Conservation (phyloP, 2,329 filamentous ascomycete genomes). For the Alternaria triticimaculans region DNA sequence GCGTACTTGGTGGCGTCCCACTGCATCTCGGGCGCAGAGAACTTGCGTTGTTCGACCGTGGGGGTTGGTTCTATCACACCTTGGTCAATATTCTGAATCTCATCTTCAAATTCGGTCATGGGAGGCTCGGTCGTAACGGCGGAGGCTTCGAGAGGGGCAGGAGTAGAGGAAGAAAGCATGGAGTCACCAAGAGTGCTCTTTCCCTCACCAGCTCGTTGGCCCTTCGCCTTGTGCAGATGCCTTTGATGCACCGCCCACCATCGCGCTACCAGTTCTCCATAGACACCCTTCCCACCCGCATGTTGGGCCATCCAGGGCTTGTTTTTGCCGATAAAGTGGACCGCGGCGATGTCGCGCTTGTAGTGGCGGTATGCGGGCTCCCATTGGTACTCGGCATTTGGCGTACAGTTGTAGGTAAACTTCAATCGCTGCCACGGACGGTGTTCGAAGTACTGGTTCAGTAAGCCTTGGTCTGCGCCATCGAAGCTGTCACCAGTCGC, state of each 20-base stretch:
- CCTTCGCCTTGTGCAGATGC: conserved; percentile 64
- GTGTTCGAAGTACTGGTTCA: conserved; percentile 92
- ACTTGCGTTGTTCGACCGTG: conserved; percentile 57
- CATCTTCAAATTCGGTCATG: conserved; percentile 52
- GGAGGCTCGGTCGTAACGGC: conserved; percentile 50
- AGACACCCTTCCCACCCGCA: conserved; percentile 66
- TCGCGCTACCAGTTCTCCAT: conserved; percentile 80
- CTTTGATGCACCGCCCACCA: conserved; percentile 97
- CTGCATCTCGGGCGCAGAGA: conserved; percentile 64
- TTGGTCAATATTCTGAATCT: conserved; percentile 53
- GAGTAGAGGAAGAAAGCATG: conserved; percentile 16
- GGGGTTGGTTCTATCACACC: conserved; percentile 53
- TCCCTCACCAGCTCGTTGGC: conserved; percentile 10
- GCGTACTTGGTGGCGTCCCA: conserved; percentile 69
- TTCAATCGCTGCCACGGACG: conserved; percentile 81
- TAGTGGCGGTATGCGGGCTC: conserved; percentile 93
- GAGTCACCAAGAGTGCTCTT: conserved; percentile 14
- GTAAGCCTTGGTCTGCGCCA: conserved; percentile 90
- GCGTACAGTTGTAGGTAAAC: conserved; percentile 97
- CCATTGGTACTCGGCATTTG: conserved; percentile 96
- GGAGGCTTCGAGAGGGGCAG: conserved; percentile 36
- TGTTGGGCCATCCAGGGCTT: conserved; percentile 76
- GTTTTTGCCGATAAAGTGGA: conserved; percentile 90
- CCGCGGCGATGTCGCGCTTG: conserved; percentile 84
- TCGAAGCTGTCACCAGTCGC: conserved; percentile 91